Conservation (phyloP, 106 monocot genomes). For the Platanthera zijinensis region DNA sequence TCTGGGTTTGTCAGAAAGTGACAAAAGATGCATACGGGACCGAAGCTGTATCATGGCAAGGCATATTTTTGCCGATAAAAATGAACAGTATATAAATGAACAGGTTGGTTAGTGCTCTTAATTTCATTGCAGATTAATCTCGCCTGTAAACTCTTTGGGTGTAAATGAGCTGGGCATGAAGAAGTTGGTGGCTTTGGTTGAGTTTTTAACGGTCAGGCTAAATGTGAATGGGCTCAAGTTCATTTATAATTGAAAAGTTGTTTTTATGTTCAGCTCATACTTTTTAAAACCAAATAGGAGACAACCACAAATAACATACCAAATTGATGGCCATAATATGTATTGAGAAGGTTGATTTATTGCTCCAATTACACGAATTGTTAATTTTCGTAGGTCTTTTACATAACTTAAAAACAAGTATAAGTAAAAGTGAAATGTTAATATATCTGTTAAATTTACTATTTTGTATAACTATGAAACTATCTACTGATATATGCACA, state of each 20-base stretch:
- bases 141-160: background rate
- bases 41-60: constrained; percentile 95
- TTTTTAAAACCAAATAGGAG: background rate
- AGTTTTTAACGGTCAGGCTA: background rate
- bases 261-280: background rate
- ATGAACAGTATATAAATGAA: constrained; percentile 82
- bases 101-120: constrained; percentile 39
- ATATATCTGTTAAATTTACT: background rate
- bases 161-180: background rate
- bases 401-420: background rate
- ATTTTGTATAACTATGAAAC: background rate
- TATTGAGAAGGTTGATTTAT: background rate
- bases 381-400: background rate
- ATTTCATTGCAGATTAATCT: background rate
- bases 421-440: background rate
- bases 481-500: background rate
- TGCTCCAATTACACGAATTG: background rate
- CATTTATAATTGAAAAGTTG: background rate
- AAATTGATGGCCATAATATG: background rate
- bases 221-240: background rate
- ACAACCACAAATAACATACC: background rate
- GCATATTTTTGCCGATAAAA: constrained; percentile 93
- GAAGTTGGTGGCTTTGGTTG: background rate
- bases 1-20: constrained; percentile 87
- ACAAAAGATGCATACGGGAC: constrained; percentile 96